phyloP scores from a whole-genome alignment of 2,329 filamentous ascomycete genomes.

The Pseudogymnoascus sp. region DNA sequence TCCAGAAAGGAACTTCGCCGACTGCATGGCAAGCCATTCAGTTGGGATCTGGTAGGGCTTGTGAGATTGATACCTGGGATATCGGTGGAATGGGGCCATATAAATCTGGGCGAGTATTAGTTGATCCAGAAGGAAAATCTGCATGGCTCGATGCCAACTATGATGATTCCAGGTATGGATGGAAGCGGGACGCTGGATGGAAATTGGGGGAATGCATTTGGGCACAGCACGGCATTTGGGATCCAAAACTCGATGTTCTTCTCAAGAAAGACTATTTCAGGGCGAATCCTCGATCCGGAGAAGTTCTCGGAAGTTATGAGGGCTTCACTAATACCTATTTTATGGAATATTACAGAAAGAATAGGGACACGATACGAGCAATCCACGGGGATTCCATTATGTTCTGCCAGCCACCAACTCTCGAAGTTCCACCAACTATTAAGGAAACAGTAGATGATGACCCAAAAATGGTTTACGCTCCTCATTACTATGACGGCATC shows the following conservation, averaged over 20 bases:
- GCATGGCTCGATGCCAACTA: conserved; percentile 80
- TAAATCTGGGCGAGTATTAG: conserved; percentile 71
- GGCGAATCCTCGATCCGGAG: conserved; percentile 65
- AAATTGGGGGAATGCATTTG: conserved; percentile 90
- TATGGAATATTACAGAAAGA: conserved; percentile 74
- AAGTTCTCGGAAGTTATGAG: conserved; percentile 63
- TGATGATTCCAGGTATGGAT: conserved; percentile 82
- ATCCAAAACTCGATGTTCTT: conserved; percentile 67
- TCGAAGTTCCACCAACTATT: conserved; percentile 82
- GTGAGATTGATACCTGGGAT: conserved; percentile 85
- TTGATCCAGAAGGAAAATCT: conserved; percentile 79
- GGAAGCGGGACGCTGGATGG: conserved; percentile 81
- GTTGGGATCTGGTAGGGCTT: conserved; percentile 81
- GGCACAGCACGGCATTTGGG: conserved; percentile 96
- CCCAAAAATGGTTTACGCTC: conserved; percentile 80
- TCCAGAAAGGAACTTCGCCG: conserved; percentile 87
- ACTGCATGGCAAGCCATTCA: conserved; percentile 92
- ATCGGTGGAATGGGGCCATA: conserved; percentile 90
- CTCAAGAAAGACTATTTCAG: conserved; percentile 83
- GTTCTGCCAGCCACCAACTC: conserved; percentile 82
- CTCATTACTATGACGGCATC: conserved; percentile 94
- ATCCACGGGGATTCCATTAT: conserved; percentile 77
- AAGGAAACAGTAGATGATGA: conserved; percentile 87
- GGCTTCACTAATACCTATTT: conserved; percentile 89
- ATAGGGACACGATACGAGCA: conserved; percentile 63